These are phyloP conservation scores for Sextonia rubra DNA, from an alignment of 164 flowering plant genomes.

Conservation along the genomic window DNA sequence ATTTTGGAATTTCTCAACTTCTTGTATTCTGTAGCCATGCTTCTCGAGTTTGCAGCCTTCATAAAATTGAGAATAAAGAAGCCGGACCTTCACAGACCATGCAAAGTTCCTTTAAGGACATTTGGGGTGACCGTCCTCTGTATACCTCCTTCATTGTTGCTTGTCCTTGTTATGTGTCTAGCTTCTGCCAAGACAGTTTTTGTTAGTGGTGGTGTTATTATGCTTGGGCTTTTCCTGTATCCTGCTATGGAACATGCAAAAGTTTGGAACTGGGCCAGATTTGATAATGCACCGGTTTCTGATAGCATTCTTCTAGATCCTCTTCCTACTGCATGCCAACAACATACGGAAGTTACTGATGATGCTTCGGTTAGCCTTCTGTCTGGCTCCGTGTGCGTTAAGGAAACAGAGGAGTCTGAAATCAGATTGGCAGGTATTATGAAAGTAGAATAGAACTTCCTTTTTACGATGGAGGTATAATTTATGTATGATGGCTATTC, in stretches of 20 bases:
- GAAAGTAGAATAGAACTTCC: slow-evolving; percentile 19
- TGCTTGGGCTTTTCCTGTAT: slow-evolving; percentile 52
- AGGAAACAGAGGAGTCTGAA: slow-evolving; percentile 20
- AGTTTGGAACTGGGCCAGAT: slow-evolving; percentile 41
- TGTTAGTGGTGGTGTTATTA: slow-evolving; percentile 53
- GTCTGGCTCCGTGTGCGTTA: slow-evolving; percentile 18
- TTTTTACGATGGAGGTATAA: background rate
- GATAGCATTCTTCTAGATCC: slow-evolving; percentile 20
- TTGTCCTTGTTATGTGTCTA: slow-evolving; percentile 77
- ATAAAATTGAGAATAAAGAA: slow-evolving; percentile 62
- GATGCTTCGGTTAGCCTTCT: slow-evolving; percentile 57
- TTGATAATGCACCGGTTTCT: slow-evolving; percentile 19
- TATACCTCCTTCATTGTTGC: slow-evolving; percentile 66
- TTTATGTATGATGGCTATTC: background rate
- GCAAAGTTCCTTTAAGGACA: slow-evolving; percentile 66
- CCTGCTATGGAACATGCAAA: slow-evolving; percentile 37
- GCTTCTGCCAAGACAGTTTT: slow-evolving; percentile 58
- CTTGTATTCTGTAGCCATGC: slow-evolving; percentile 79
- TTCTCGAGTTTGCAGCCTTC: slow-evolving; percentile 91
- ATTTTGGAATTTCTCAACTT: slow-evolving; percentile 82
- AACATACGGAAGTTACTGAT: slow-evolving; percentile 27
- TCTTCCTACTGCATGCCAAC: slow-evolving; percentile 18
- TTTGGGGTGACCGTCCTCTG: slow-evolving; percentile 65
- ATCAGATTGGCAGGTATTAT: slow-evolving; percentile 12
- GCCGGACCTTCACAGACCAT: slow-evolving; percentile 83